phyloP scores from a whole-genome alignment of 1,284 basidiomycete genomes.

The Trichosporon coremiiforme region DNA sequence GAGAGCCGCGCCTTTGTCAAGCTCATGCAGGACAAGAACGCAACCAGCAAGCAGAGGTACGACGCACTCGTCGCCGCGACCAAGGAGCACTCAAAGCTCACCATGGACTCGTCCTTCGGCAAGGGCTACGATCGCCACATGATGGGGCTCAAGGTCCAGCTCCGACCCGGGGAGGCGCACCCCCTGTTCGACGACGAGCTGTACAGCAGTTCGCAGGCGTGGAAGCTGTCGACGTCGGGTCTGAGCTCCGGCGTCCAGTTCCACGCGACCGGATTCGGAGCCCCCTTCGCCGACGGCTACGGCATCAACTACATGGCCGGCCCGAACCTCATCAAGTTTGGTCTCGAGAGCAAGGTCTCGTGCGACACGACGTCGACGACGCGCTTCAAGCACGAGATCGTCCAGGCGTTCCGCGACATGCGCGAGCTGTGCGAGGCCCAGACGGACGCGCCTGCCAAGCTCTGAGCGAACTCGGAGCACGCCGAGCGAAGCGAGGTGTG shows the following conservation, averaged over 20 bases:
- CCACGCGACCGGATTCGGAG: conserved; percentile 87
- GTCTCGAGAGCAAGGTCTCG: conserved; percentile 86
- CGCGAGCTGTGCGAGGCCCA: conserved; percentile 61
- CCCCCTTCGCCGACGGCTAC: conserved; percentile 79
- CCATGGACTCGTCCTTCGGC: conserved; percentile 78
- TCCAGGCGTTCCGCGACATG: conserved; percentile 75
- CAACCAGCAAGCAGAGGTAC: conserved; percentile 59
- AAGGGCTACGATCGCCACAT: conserved; percentile 90
- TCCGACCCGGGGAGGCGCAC: conserved; percentile 59
- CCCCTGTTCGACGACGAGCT: conserved; percentile 75
- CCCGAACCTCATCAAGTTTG: conserved; percentile 82
- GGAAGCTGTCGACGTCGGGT: conserved; percentile 91
- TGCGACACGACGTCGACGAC: conserved; percentile 71
- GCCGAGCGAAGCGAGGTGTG: background rate
- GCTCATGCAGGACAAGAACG: conserved; percentile 64
- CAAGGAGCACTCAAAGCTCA: conserved; percentile 71
- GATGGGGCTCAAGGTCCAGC: conserved; percentile 75
- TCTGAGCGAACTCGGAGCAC: conserved; percentile 32
- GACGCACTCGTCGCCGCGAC: conserved; percentile 69
- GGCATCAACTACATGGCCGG: conserved; percentile 90
- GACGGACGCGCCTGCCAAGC: conserved; percentile 37
- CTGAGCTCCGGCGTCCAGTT: conserved; percentile 84
- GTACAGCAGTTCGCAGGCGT: conserved; percentile 75
- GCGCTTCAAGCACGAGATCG: conserved; percentile 68
- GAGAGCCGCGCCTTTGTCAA: conserved; percentile 81